Conservation (phyloP, 2,329 filamentous ascomycete genomes). For the Aspergillus puulaauensis region DNA sequence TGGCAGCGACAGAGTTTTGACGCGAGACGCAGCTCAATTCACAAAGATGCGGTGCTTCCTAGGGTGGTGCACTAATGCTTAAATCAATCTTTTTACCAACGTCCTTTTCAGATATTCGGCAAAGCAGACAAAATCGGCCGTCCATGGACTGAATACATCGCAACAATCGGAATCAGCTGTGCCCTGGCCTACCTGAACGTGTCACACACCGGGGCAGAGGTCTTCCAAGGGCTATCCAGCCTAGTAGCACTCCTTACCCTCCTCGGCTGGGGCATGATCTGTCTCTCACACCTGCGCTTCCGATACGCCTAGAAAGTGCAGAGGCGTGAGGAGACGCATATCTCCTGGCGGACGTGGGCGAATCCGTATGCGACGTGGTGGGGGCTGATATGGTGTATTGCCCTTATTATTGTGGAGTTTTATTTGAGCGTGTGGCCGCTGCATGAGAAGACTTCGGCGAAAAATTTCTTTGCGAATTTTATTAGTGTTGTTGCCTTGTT, state of each 20-base stretch:
- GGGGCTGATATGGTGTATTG: constrained; percentile 45
- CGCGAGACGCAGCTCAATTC: too few relatives aligned
- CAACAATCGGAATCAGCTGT: constrained; percentile 68
- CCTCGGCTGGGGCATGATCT: constrained; percentile 48
- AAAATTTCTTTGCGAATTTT: constrained; percentile 50
- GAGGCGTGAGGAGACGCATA: constrained; percentile 35
- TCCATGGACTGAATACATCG: constrained; percentile 54
- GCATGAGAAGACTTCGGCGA: constrained; percentile 29
- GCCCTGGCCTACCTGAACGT: constrained; percentile 48
- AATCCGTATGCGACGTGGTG: constrained; percentile 47
- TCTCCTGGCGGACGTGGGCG: constrained; percentile 47
- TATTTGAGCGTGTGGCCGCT: constrained; percentile 51
- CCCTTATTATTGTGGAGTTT: constrained; percentile 49
- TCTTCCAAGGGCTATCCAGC: constrained; percentile 51
- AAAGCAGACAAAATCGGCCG: constrained; percentile 38
- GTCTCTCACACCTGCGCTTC: constrained; percentile 46
- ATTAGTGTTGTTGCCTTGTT: constrained; percentile 46
- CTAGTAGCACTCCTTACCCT: constrained; percentile 48
- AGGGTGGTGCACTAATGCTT: too few relatives aligned
- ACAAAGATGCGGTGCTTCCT: too few relatives aligned
- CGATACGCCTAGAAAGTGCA: constrained; percentile 43
- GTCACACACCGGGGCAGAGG: constrained; percentile 39
- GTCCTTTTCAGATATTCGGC: constrained; percentile 18
- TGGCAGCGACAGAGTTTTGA: too few relatives aligned
- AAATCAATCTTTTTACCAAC: too few relatives aligned